Evolutionary conservation across 306 rosid genomes (phyloP), one percentile per base, ranked within the genome.

Genomic region (Glycine tomentella): DNA sequence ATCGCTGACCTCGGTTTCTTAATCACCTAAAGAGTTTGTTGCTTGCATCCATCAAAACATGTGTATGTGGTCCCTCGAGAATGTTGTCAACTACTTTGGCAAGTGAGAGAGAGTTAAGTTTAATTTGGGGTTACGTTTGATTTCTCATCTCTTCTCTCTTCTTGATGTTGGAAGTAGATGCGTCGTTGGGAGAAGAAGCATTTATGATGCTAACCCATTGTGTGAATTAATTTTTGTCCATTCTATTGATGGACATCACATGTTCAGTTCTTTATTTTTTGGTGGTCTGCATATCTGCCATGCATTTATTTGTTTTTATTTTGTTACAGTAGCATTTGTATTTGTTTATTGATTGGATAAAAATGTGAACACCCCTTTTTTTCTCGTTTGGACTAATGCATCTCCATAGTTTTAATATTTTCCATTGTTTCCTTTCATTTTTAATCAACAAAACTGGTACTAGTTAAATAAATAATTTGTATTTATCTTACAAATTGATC

Each of bases 181-280:
- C 46, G 15, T 25, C 31, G 2, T 2, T 15, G 34, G 14, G 46
- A 40, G 51, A 45, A 69, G 46, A 15, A 75, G 75, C 84, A 80
- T 75, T 80, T 75, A 80, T 80, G 75, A 70, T 51, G n/a, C 50
- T 46, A 69, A 25, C 62, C 74, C 8, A 16, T 50, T 14, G 31
- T 17, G 11, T 45, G 65, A 45, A 34, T 11, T 33, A 1, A 31
- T 34, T 34, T 44, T 49, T 58, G 58, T 20, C 84, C 51, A 69
- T 42, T 69, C 62, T 25, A 38, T 49, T 11, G 3, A 68, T 59
- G 17, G 67, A 48, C 75, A 80, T 80, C 83, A 83, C 82, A 78
- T 69, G 72, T 67, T 75, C 62, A 33, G 0, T 48, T 11, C 34
- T 75, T 75, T 75, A 81, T 57, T 65, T 53, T 50, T 7, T 34